phyloP scores from a whole-genome alignment of 2,329 filamentous ascomycete genomes.

The Westerdykella ornata region DNA sequence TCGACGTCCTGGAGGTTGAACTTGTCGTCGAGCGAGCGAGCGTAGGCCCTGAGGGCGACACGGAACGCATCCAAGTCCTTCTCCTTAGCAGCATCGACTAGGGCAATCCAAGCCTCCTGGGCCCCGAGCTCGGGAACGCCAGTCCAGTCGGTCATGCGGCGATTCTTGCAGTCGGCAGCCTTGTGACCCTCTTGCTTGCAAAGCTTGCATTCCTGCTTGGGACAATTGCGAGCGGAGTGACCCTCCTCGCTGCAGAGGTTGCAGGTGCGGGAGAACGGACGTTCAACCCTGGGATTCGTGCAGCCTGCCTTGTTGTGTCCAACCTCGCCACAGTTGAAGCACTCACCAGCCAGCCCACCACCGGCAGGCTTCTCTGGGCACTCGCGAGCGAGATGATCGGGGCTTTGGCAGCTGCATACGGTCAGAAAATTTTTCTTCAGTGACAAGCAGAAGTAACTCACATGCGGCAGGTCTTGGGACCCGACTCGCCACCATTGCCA shows the following conservation, averaged over 20 bases:
- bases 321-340: constrained; percentile 55
- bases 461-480: constrained; percentile 37
- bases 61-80: constrained; percentile 48
- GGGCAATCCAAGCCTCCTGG: constrained; percentile 45
- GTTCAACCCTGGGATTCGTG: constrained; percentile 49
- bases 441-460: constrained; percentile 21
- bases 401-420: constrained; percentile 36
- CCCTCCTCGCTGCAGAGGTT: constrained; percentile 50
- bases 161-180: constrained; percentile 44
- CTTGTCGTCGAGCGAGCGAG: constrained; percentile 35
- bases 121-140: constrained; percentile 43
- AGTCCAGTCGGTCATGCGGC: constrained; percentile 29
- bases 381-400: constrained; percentile 45
- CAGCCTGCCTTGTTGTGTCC: constrained; percentile 61
- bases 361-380: constrained; percentile 41
- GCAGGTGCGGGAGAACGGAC: constrained; percentile 52
- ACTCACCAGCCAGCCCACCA: constrained; percentile 40
- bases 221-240: constrained; percentile 58
- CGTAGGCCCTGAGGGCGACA: constrained; percentile 43
- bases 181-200: constrained; percentile 47
- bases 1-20: constrained; percentile 47
- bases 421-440: constrained; percentile 19
- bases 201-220: constrained; percentile 53
- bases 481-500: constrained; percentile 17
- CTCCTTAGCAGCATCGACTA: constrained; percentile 45